Evolutionary conservation across 345 rosid species (phyloP), one percentile per base, ranked within the genome.

Genomic region (Durio zibethinus): DNA sequence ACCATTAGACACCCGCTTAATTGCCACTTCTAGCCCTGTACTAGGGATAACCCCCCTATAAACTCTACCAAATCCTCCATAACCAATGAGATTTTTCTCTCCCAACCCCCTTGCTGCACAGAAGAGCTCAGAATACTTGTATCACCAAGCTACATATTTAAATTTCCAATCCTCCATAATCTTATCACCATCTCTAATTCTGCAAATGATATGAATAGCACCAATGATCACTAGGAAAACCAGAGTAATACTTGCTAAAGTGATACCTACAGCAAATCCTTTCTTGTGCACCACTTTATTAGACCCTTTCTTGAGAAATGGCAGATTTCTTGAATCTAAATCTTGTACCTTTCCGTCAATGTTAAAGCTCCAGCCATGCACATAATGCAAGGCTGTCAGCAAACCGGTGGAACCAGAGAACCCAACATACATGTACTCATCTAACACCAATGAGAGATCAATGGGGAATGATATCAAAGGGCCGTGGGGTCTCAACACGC

Each of bases 81-180:
- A 80, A 3, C 89, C 82, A 23, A 84, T 53, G 57, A 86, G 63
- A 50, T 82, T 52, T 77, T 54, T 76, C 33, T 70, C 73, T 25
- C 63, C 54, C 2, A 85, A 80, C 29, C 84, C 87, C 4, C 75
- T 82, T 59, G 87, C 61, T 25, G 84, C 83, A 5, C 75, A 57
- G 36, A 50, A 76, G 31, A 86, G 81, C 75, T 84, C 84, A 18
- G 75, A 73, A 72, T 76, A 78, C 18, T 72, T 9, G 73, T 84
- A 86, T 68, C 85, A 80, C 20, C 77, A 81, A 64, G 85, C 85
- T 11, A 89, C 89, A 76, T 78, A 78, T 50, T 87, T 68, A 1
- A 81, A 80, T 31, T 87, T 90, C 90, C 90, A 89, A 4, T 85
- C 86, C 73, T 87, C 90, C 16, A 84, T 72, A 63, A 75, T 81